Conservation (phyloP, 2,329 filamentous ascomycete species). For the Colletotrichum tofieldiae region DNA sequence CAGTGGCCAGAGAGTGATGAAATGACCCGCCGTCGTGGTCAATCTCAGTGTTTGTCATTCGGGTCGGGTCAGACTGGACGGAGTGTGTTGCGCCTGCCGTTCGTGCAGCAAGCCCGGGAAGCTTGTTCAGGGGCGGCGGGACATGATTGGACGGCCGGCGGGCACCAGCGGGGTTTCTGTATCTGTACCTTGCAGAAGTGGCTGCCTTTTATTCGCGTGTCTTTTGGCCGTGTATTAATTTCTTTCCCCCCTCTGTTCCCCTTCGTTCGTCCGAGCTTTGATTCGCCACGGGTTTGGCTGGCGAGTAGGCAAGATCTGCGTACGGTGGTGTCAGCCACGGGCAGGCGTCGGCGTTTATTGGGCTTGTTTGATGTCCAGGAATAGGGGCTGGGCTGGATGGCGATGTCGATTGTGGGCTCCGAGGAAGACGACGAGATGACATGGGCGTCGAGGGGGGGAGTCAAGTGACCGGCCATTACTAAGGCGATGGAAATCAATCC, state of each 20-base stretch:
- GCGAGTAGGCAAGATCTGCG: neutral
- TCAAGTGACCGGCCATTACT: neutral
- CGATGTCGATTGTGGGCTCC: neutral
- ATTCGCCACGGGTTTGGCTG: neutral
- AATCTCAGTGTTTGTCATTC: constrained; percentile 12
- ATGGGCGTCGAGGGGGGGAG: neutral
- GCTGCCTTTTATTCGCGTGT: constrained; percentile 3
- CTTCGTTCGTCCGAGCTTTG: constrained; percentile 10
- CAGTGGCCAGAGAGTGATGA: neutral
- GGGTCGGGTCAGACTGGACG: neutral
- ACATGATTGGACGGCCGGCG: constrained; percentile 22
- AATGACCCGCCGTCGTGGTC: constrained; percentile 2
- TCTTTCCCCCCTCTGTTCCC: no score
- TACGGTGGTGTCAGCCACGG: neutral
- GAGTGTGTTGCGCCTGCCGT: neutral
- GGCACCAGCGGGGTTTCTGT: constrained; percentile 7
- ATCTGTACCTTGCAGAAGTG: constrained; percentile 31
- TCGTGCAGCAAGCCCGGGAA: constrained; percentile 23
- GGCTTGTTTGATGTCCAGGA: constrained; percentile 1
- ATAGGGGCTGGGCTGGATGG: constrained; percentile 6
- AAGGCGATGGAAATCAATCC: neutral
- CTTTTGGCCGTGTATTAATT: neutral
- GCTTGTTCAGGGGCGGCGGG: constrained; percentile 11
- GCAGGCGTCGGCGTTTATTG: neutral
- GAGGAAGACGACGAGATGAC: neutral